Evolutionary conservation across 179 eudicot genomes (phyloP).

Genomic region (Beta macrorhiza): DNA sequence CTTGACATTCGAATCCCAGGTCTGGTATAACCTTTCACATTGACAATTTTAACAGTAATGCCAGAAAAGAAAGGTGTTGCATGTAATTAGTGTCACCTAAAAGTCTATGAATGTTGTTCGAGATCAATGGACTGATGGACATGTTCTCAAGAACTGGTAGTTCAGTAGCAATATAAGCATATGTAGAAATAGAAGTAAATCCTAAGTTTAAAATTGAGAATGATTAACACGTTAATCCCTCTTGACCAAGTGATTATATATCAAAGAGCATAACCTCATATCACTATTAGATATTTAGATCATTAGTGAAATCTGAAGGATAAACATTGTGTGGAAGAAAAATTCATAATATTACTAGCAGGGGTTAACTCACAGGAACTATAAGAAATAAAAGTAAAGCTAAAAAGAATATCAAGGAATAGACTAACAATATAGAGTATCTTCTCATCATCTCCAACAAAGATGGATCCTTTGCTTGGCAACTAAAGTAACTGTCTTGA

Average conservation of each 20-base stretch:
- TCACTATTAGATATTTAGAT: background rate
- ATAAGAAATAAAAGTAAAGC: background rate
- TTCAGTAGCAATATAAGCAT: background rate
- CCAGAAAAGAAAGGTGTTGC: background rate
- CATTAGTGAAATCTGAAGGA: background rate
- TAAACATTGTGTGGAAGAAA: background rate
- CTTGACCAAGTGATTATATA: background rate
- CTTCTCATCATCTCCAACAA: slow-evolving; percentile 78
- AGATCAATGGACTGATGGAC: background rate
- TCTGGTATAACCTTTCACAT: background rate
- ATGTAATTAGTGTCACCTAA: background rate
- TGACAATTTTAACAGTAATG: background rate
- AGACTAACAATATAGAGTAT: slow-evolving; percentile 73
- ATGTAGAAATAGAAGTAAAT: background rate
- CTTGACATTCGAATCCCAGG: background rate
- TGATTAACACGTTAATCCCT: background rate
- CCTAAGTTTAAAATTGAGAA: background rate
- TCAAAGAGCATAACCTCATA: background rate
- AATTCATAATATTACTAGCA: background rate
- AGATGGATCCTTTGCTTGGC: slow-evolving; percentile 78
- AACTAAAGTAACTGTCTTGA: slow-evolving; percentile 60
- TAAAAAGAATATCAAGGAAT: slow-evolving; percentile 17
- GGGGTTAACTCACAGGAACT: background rate
- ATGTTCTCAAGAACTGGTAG: background rate
- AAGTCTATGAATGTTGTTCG: background rate